Base-by-base conservation (phyloP, 2,329 filamentous ascomycete species). In the Botrytis byssoidea region DNA sequence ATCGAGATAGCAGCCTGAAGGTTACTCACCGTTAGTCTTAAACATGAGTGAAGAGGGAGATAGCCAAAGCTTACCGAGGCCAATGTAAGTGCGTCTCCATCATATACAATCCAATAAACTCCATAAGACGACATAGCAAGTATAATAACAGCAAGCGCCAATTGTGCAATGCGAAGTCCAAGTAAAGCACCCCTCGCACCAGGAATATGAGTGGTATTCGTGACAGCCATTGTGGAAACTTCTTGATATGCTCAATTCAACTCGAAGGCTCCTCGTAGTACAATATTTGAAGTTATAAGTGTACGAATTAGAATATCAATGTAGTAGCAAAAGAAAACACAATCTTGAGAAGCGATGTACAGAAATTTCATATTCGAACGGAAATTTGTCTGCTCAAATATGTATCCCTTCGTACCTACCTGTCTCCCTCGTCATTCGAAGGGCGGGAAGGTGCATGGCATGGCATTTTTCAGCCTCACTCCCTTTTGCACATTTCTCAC, bases 41-140 rank as follows among this genome's bases (percentile, higher is more conserved):
- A 10, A 20, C 7, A 32, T 42, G 5, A 7, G 29, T 18, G 14
- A 18, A 63, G 16, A 40, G 14, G 22, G 22, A 42, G 37, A 67
- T 18, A 10, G 1, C 1, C 4, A 18, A n/a, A 9, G 35, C 64
- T 16, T 73, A 73, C 71, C n/a, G 71, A 48, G n/a, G 55, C 35
- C n/a, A 72, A 69, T 22, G 51, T 59, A 32, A 73, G 46, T 9
- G 51, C 25, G 44, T 69, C 64, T 46, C 71, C 71, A 48, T 60
- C 71, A 37, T 35, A 70, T 22, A 55, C 37, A 20, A 60, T 4
- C 40, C 29, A 70, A 25, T 48, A 51, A 35, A 73, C 42, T 20
- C 71, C 71, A n/a, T 55, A 73, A 6, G 55, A 46, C 22, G 71
- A 61, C n/a, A 70, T 66, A 8, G 35, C 44, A 40, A 73, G 66